These are phyloP conservation scores for Claviceps pazoutovae DNA, from an alignment of 2,329 filamentous ascomycete species.

Conservation along the genomic window DNA sequence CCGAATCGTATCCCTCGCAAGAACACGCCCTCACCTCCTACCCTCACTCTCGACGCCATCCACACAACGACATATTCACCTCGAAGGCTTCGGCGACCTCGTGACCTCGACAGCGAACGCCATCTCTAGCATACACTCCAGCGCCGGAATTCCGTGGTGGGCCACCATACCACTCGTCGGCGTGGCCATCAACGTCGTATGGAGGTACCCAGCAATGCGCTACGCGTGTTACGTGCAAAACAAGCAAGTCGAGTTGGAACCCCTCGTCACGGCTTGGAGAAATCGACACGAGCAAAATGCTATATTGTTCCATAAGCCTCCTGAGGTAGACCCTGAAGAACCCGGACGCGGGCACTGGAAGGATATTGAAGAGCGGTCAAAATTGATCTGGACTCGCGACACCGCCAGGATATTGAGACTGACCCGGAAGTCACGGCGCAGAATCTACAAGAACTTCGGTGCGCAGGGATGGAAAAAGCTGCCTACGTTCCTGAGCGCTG, in stretches of 20 bases:
- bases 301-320: no score
- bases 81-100: slow-evolving; percentile 18
- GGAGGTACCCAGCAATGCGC: slow-evolving; percentile 32
- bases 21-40: not conserved
- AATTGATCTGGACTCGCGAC: slow-evolving; percentile 13
- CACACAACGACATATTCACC: slow-evolving; percentile 17
- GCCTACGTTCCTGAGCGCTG: slow-evolving; percentile 24
- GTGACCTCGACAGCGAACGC: slow-evolving; percentile 27
- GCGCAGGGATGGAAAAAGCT: slow-evolving; percentile 34
- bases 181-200: slow-evolving; percentile 27
- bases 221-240: slow-evolving; percentile 23
- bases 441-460: slow-evolving; percentile 25
- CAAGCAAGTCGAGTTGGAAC: slow-evolving; percentile 11
- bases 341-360: not conserved
- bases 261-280: slow-evolving; percentile 20
- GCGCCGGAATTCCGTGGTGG: slow-evolving; percentile 36
- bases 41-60: not conserved
- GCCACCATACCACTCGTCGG: slow-evolving; percentile 39
- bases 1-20: not conserved
- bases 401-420: slow-evolving; percentile 4
- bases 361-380: slow-evolving; percentile 6
- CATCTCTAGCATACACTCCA: slow-evolving; percentile 29
- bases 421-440: slow-evolving; percentile 15
- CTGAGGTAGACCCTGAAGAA: not conserved
- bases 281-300: slow-evolving; percentile 10